These are phyloP conservation scores for Prunella vulgaris DNA, from an alignment of 257 asterid genomes.

Conservation along the genomic window DNA sequence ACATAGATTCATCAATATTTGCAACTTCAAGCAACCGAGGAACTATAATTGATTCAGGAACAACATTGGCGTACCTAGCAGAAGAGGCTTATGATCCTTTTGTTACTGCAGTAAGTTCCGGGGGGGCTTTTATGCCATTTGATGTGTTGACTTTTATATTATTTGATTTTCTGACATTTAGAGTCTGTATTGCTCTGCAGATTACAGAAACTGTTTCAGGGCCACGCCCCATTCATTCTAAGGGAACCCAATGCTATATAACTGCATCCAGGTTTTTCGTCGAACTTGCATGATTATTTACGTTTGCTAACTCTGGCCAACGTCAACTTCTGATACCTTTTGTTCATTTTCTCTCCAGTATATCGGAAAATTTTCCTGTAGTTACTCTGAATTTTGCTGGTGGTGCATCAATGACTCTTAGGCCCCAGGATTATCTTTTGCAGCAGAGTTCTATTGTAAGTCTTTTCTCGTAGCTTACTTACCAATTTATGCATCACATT, in stretches of 20 bases:
- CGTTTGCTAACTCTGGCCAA: constrained; percentile 4
- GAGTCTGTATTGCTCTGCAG: constrained; percentile 31
- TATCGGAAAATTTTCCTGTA: constrained; percentile 60
- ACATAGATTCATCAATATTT: constrained; percentile 70
- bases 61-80: constrained; percentile 88
- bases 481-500: not conserved
- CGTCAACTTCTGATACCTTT: not conserved
- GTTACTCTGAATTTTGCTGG: constrained; percentile 82
- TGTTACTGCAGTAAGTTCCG: constrained; percentile 62
- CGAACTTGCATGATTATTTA: not conserved
- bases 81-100: constrained; percentile 88
- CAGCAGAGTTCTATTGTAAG: constrained; percentile 87
- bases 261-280: constrained; percentile 69
- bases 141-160: not conserved
- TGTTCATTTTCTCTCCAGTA: constrained; percentile 31
- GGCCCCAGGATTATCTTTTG: constrained; percentile 85
- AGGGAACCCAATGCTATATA: constrained; percentile 71
- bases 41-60: constrained; percentile 93
- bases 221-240: constrained; percentile 53
- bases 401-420: constrained; percentile 72
- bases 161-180: not conserved
- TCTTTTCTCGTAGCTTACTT: constrained; percentile 18
- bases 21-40: constrained; percentile 74
- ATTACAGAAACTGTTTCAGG: constrained; percentile 55
- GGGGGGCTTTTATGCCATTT: not conserved